A percentile compares a stretch with the other conserved stretches of the same genome.
Conservation (phyloP, 1,139 yeast species). For the Pichia sp. region DNA sequence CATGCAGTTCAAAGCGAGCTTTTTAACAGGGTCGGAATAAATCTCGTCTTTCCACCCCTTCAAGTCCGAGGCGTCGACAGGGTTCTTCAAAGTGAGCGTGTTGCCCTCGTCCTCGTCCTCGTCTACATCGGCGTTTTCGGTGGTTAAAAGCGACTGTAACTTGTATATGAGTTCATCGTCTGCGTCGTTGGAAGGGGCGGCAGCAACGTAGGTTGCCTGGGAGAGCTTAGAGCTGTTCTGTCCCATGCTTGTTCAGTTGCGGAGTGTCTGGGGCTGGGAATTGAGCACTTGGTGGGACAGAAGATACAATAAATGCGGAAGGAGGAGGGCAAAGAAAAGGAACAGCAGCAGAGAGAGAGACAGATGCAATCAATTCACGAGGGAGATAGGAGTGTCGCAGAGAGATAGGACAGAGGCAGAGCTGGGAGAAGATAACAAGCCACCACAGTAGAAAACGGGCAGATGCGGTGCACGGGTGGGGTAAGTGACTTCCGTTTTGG, state of each 20-base stretch:
- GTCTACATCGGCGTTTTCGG: background rate
- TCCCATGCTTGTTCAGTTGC: constrained; percentile 25
- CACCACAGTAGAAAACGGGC: background rate
- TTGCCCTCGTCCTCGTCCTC: constrained; percentile 2
- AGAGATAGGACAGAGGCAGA: background rate
- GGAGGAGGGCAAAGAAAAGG: background rate
- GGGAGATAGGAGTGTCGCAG: too few species aligned
- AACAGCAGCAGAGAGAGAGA: background rate
- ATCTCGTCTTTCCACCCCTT: constrained; percentile 51
- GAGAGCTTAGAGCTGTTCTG: constrained; percentile 25
- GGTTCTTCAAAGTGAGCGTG: constrained; percentile 24
- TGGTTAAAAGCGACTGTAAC: constrained; percentile 26
- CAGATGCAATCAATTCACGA: background rate
- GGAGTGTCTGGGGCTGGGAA: too few species aligned
- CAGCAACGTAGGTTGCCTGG: constrained; percentile 22
- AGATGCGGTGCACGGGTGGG: constrained; percentile 8
- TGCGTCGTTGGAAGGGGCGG: constrained; percentile 18
- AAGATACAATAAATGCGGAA: background rate
- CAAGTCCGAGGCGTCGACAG: constrained; percentile 38
- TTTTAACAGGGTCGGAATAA: constrained; percentile 50
- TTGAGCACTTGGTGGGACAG: background rate
- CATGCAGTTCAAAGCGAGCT: constrained; percentile 56
- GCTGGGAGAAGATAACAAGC: background rate
- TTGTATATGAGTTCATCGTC: constrained; percentile 31
- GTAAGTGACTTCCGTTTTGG: constrained; percentile 1